Evolutionary conservation across 768 basidiomycete genomes (phyloP), one percentile per base, ranked within the genome.

Genomic region (Leccinum sublutescens): DNA sequence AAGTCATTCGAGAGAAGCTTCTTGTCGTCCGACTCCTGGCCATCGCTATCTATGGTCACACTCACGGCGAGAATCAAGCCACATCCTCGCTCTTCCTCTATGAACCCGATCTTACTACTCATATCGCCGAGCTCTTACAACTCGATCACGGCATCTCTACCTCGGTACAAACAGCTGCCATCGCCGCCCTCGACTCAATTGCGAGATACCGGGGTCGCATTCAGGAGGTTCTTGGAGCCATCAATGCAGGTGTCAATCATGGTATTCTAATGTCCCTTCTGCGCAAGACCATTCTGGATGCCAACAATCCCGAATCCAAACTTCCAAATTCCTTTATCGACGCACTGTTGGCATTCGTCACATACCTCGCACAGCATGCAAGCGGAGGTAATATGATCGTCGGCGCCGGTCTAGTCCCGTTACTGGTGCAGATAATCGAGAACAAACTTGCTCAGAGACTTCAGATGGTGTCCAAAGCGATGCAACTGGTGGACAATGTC

Each of bases 221-320:
- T 36, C 85, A 87, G 65, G 97, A 98, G 69, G 93, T 96, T 40
- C 74, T 97, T 50, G 87, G 88, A 5, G 88, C 95, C 1, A 84
- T 98, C 38, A 97, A 97, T 70, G 95, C 93, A 25, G 93, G 93
- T 48, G 93, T 98, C 56, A 97, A 94, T 67, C 97, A 98, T 68
- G 97, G 97, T 12, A 88, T 94, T 43, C 74, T 99, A 25, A 93
- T 98, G 88, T 88, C 89, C 29, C 78, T 95, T 36, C 80, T 98
- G 56, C 85, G 95, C 61, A 88, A 86, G 74, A 90, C 91, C 23
- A 87, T 93, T 17, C 71, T 80, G 17, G 89, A 93, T 60, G 84
- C 94, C 21, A 80, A 82, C 55, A 82, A 82, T 57, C 79, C 86
- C 1, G 81, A 86, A 23, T 89, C 85, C 33, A 84, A 75, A 23